Evolutionary conservation across 2,329 filamentous ascomycete genomes (phyloP).

Genomic region (Cylindrodendrum hubeiense): DNA sequence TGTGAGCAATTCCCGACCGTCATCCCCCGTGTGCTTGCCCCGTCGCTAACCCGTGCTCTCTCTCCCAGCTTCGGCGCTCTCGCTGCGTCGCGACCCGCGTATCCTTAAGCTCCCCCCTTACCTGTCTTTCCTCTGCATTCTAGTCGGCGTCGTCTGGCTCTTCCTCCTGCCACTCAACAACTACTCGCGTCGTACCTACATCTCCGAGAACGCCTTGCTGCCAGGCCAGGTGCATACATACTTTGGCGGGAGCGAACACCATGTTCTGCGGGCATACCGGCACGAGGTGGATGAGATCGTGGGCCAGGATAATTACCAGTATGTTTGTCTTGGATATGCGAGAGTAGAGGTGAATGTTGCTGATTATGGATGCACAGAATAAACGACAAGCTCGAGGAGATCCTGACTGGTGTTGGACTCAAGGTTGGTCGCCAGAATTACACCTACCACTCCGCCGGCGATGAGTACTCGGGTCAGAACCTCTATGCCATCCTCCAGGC

Average conservation of each 20-base stretch:
- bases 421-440: slow-evolving; percentile 92
- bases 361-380: slow-evolving; percentile 54
- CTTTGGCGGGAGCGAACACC: slow-evolving; percentile 95
- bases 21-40: background rate
- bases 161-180: slow-evolving; percentile 89
- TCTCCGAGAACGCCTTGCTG: slow-evolving; percentile 95
- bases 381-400: slow-evolving; percentile 79
- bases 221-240: slow-evolving; percentile 98
- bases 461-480: slow-evolving; percentile 84
- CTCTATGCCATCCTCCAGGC: slow-evolving; percentile 94
- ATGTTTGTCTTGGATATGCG: slow-evolving; percentile 38
- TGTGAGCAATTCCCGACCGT: slow-evolving; percentile 54
- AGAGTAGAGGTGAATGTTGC: background rate
- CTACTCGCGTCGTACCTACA: slow-evolving; percentile 93
- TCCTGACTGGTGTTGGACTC: slow-evolving; percentile 83
- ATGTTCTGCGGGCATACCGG: slow-evolving; percentile 90
- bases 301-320: slow-evolving; percentile 66
- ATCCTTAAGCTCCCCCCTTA: slow-evolving; percentile 88
- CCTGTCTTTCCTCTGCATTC: slow-evolving; percentile 85
- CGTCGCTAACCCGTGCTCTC: background rate
- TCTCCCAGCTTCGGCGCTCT: slow-evolving; percentile 68
- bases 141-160: slow-evolving; percentile 90
- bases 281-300: slow-evolving; percentile 80
- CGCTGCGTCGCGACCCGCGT: slow-evolving; percentile 83
- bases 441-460: slow-evolving; percentile 83